phyloP scores from a whole-genome alignment of 169 alveolate species.

The Babesia bigemina region DNA sequence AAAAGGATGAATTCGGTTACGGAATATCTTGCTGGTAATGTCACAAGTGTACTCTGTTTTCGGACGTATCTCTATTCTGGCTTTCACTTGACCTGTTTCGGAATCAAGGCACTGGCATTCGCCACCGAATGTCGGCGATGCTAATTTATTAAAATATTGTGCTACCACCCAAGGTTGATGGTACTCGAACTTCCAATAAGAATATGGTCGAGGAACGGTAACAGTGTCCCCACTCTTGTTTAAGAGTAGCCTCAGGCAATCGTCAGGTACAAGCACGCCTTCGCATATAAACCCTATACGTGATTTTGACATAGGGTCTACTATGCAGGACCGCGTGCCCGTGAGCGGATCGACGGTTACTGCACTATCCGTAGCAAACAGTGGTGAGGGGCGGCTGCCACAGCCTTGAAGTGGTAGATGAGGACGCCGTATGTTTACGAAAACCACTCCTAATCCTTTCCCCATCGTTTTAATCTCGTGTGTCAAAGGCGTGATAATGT shows the following conservation, averaged over 20 bases:
- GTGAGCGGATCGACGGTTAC: conserved; percentile 4
- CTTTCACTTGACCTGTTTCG: not conserved
- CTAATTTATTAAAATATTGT: too few relatives aligned
- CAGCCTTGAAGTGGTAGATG: not conserved
- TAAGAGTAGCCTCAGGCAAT: not conserved
- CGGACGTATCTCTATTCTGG: conserved; percentile 7
- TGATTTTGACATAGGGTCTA: not conserved
- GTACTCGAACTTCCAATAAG: not conserved
- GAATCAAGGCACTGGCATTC: conserved; percentile 9
- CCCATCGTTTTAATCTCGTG: too few relatives aligned
- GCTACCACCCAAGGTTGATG: not conserved
- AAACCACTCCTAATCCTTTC: too few relatives aligned
- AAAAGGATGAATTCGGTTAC: not conserved
- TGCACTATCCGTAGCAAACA: not conserved
- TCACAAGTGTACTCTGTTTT: conserved; percentile 1
- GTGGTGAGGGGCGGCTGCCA: conserved; percentile 1
- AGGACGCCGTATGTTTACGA: too few relatives aligned
- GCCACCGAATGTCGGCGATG: not conserved
- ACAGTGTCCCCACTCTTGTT: not conserved
- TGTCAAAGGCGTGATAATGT: too few relatives aligned
- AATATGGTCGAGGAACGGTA: not conserved
- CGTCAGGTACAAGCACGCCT: not conserved
- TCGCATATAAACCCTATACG: conserved; percentile 18
- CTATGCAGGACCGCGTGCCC: conserved; percentile 12
- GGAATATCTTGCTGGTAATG: not conserved